These are phyloP conservation scores for Suhomyces anneliseae DNA, from an alignment of 1,139 yeast species.

Conservation along the genomic window DNA sequence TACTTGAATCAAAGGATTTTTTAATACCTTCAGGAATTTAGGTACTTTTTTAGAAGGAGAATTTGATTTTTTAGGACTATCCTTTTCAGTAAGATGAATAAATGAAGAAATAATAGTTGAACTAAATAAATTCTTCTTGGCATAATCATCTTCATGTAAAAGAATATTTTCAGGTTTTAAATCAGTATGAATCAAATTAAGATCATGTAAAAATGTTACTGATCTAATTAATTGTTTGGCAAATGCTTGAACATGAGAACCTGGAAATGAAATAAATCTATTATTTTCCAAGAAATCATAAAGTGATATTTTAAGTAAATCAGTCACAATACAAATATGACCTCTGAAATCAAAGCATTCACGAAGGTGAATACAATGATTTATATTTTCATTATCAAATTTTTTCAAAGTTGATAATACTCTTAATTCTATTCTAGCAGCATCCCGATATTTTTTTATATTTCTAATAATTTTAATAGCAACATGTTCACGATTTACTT, in stretches of 20 bases:
- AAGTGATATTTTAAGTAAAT: slow-evolving; percentile 76
- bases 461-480: slow-evolving; percentile 90
- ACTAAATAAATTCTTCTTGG: slow-evolving; percentile 34
- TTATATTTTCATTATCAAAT: slow-evolving; percentile 66
- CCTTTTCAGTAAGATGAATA: slow-evolving; percentile 23
- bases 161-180: slow-evolving; percentile 92
- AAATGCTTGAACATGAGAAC: slow-evolving; percentile 85
- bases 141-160: slow-evolving; percentile 58
- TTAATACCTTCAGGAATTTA: slow-evolving; percentile 52
- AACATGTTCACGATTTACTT: slow-evolving; percentile 58
- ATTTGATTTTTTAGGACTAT: slow-evolving; percentile 6
- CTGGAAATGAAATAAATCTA: slow-evolving; percentile 71
- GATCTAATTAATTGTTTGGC: slow-evolving; percentile 83
- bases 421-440: slow-evolving; percentile 80
- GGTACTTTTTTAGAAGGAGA: slow-evolving; percentile 27
- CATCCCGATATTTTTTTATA: slow-evolving; percentile 77
- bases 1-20: slow-evolving; percentile 78
- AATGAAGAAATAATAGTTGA: slow-evolving; percentile 38
- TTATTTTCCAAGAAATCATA: slow-evolving; percentile 86
- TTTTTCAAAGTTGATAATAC: slow-evolving; percentile 78
- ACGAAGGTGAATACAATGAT: slow-evolving; percentile 73
- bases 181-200: slow-evolving; percentile 91
- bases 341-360: slow-evolving; percentile 93
- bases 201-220: slow-evolving; percentile 85
- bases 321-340: slow-evolving; percentile 93